Evolutionary conservation across 2,329 filamentous ascomycete species (phyloP), one percentile per base, ranked within the genome.

Genomic region (Truncatella angustata): DNA sequence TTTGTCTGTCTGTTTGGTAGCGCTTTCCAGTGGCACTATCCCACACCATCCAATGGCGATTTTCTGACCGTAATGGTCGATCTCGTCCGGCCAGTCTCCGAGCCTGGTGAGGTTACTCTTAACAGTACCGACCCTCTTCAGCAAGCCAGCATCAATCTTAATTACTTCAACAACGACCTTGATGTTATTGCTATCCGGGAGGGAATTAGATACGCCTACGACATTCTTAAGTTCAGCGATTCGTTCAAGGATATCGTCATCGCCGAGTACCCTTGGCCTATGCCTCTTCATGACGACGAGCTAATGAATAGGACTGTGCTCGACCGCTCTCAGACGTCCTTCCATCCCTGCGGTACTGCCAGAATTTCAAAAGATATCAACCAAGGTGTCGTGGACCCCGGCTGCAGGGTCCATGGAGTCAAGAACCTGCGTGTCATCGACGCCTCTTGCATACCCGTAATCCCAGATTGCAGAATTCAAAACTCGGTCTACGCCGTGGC

Each of bases 321-420:
- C 6, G 82, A 85, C 51, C 71, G 82, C n/a, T 78, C 67, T 26
- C 80, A 85, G 67, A 85, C 81, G 3, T 75, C 72, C 0, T 84
- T 81, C 68, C 79, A 84, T 58, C 80, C 81, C 3, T 83, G 68
- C 18, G 73, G 75, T 4, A 77, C 74, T 1, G 66, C 72, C 4
- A 68, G 75, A 5, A 78, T 79, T 75, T 69, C 77, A 63, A 66
- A 72, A 5, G 60, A 65, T n/a, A 66, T 70, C 26, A 62, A 70
- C 6, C 75, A 74, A 2, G 78, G 77, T 3, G 78, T 80, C 11
- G 77, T 80, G 0, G 71, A 76, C 49, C 56, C 72, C 1, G 32
- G 56, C 26, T 66, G 82, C 2, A 73, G 70, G 53, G 78, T 82
- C 2, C 75, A 80, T 53, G 78, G 77, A 1, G 68, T 79, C 32